phyloP scores from a whole-genome alignment of 2,329 filamentous ascomycete genomes.

The Aspergillus sp. region DNA sequence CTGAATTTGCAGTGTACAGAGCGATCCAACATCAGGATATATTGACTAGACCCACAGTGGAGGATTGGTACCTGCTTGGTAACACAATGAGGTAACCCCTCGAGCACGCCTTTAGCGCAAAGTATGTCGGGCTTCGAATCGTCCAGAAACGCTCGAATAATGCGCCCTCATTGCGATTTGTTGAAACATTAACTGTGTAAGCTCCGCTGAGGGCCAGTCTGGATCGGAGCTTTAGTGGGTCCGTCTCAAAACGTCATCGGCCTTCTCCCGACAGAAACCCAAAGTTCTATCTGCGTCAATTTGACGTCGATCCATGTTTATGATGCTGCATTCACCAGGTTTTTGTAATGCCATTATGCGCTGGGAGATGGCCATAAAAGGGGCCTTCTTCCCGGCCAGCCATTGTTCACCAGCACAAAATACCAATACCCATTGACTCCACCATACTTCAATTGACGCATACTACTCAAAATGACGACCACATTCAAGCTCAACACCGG shows the following conservation, averaged over 20 bases:
- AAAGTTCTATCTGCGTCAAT: constrained; percentile 16
- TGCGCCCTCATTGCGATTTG: too few relatives aligned
- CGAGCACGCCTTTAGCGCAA: too few relatives aligned
- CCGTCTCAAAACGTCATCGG: background rate
- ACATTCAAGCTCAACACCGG: constrained; percentile 51
- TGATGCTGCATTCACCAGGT: background rate
- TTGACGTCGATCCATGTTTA: constrained; percentile 20
- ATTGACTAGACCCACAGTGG: too few relatives aligned
- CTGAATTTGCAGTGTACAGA: too few relatives aligned
- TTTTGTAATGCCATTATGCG: background rate
- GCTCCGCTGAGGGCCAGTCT: background rate
- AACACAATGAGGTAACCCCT: too few relatives aligned
- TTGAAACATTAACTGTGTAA: background rate
- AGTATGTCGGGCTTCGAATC: background rate
- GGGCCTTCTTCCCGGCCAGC: background rate
- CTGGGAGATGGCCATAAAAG: background rate
- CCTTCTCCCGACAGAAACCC: background rate
- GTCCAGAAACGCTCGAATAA: background rate
- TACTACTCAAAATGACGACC: constrained; percentile 29
- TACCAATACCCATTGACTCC: background rate
- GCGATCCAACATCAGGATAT: too few relatives aligned
- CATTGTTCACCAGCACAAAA: background rate
- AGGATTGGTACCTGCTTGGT: too few relatives aligned
- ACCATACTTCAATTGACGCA: background rate
- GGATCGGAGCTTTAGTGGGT: constrained; percentile 1